phyloP scores from a whole-genome alignment of 257 asterid species.

The Leonotis leonurus region DNA sequence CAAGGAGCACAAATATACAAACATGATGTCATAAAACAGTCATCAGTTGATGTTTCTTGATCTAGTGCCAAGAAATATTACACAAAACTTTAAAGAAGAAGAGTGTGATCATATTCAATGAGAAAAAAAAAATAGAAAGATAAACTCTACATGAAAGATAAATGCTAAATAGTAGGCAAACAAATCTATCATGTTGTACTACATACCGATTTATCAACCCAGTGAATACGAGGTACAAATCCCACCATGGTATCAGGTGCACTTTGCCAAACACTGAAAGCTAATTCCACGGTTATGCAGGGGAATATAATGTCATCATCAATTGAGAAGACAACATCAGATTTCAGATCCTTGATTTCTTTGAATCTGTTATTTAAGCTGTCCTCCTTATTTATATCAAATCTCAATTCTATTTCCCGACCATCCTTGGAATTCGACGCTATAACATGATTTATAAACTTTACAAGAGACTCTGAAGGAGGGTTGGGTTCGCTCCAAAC shows the following conservation, averaged over 20 bases:
- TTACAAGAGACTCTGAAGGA: constrained; percentile 57
- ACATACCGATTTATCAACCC: constrained; percentile 58
- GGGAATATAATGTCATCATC: constrained; percentile 81
- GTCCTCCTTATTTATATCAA: constrained; percentile 66
- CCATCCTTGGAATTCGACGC: constrained; percentile 36
- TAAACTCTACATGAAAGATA: too few species aligned
- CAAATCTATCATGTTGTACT: too few species aligned
- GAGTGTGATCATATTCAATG: too few species aligned
- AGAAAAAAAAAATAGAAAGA: too few species aligned
- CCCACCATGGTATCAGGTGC: constrained; percentile 87
- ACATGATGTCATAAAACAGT: not conserved
- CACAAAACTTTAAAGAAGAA: not conserved
- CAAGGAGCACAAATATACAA: not conserved
- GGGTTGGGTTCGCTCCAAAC: constrained; percentile 84
- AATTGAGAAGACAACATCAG: constrained; percentile 73
- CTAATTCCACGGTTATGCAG: constrained; percentile 60
- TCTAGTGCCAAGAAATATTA: not conserved
- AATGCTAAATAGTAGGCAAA: too few species aligned
- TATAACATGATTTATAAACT: constrained; percentile 39
- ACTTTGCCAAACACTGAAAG: constrained; percentile 71
- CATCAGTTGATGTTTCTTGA: not conserved
- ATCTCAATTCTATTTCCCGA: constrained; percentile 49
- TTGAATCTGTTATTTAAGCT: constrained; percentile 85
- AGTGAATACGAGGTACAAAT: constrained; percentile 81
- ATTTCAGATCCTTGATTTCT: constrained; percentile 64